Evolutionary conservation across 495 filamentous ascomycete genomes (phyloP).

Genomic region (Cairneyella variabilis): DNA sequence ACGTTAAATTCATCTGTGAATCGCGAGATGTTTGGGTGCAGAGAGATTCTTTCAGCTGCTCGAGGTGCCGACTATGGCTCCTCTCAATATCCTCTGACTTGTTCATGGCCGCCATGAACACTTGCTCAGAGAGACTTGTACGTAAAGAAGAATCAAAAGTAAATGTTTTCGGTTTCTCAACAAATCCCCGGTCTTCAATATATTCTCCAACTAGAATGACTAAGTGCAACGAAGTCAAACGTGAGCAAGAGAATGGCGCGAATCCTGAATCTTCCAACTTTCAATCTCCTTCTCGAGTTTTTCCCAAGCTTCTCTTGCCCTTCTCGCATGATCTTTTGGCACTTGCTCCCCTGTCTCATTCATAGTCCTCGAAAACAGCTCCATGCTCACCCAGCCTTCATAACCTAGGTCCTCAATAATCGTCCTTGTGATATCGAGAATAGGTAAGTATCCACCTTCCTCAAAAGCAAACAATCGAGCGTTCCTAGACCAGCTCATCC

Average conservation of each 20-base stretch:
- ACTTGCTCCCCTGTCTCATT: constrained; percentile 47
- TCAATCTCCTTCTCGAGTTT: constrained; percentile 51
- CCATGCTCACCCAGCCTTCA: constrained; percentile 70
- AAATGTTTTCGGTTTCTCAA: too few relatives aligned
- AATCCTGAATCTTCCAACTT: constrained; percentile 18
- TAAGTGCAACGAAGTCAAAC: not conserved
- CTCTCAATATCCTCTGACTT: too few relatives aligned
- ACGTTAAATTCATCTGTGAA: too few relatives aligned
- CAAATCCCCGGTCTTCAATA: too few relatives aligned
- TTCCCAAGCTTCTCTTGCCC: constrained; percentile 60
- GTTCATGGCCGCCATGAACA: too few relatives aligned
- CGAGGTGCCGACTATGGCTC: too few relatives aligned
- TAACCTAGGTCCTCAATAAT: constrained; percentile 59
- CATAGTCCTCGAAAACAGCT: constrained; percentile 71
- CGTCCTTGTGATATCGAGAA: constrained; percentile 55
- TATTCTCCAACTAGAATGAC: too few relatives aligned
- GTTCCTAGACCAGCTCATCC: constrained; percentile 81
- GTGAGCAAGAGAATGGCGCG: not conserved
- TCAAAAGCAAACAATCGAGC: constrained; percentile 73
- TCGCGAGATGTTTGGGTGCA: too few relatives aligned
- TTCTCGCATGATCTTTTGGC: constrained; percentile 57
- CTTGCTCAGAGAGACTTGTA: too few relatives aligned
- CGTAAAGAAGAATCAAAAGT: too few relatives aligned
- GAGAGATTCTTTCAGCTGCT: too few relatives aligned
- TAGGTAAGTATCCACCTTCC: constrained; percentile 68